Percentiles rank a stretch among this genome's conserved stretches.
phyloP scores from a whole-genome alignment of 192 early-diverging fungal species.

The Coemansia sp. region DNA sequence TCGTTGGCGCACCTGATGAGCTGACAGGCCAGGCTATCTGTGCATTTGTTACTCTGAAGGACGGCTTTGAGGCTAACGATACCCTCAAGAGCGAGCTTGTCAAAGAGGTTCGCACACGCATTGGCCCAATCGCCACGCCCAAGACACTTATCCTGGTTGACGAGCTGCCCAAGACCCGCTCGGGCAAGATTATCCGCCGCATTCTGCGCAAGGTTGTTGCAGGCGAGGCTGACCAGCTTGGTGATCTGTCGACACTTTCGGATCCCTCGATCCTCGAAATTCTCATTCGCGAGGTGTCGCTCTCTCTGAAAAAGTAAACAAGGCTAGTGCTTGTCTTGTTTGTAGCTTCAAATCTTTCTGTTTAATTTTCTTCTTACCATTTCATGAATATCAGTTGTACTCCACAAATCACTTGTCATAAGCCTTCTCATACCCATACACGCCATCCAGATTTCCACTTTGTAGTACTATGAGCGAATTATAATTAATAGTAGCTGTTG shows the following conservation, averaged over 20 bases:
- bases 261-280: constrained; percentile 66
- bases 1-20: constrained; percentile 83
- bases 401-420: too few species aligned
- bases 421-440: too few species aligned
- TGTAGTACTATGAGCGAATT: too few species aligned
- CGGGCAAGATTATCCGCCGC: constrained; percentile 95
- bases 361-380: background rate
- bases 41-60: constrained; percentile 80
- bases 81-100: constrained; percentile 62
- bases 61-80: constrained; percentile 52
- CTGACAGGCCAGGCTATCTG: constrained; percentile 90
- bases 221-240: constrained; percentile 78
- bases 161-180: constrained; percentile 93
- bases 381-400: background rate
- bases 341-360: background rate
- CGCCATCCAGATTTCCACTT: too few species aligned
- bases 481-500: background rate
- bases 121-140: constrained; percentile 92
- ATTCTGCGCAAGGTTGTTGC: constrained; percentile 92
- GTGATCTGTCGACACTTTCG: constrained; percentile 85
- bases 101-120: constrained; percentile 77
- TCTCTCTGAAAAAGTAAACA: constrained; percentile 20
- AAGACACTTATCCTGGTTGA: constrained; percentile 80
- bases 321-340: background rate
- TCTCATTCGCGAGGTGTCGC: constrained; percentile 51